Base-by-base conservation (phyloP, 2,329 filamentous ascomycete genomes). In the Clonostachys byssicola region DNA sequence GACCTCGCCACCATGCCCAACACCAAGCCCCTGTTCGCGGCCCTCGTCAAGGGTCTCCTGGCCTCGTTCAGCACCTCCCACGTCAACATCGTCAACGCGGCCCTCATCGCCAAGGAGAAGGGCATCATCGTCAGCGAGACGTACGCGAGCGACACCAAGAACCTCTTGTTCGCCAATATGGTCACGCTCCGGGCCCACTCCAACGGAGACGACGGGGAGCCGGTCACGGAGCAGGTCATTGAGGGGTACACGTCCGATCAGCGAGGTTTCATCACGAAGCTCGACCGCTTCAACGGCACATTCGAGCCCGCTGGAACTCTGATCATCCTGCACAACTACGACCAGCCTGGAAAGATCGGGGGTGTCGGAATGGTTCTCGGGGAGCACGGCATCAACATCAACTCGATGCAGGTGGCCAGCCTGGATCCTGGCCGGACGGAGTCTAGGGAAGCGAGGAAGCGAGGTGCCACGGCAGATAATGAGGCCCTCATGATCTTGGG, bases 401-500 rank as follows among this genome's bases (percentile, higher is more conserved):
- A 78, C 42, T 91, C 85, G 60, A 94, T 92, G 89, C 84, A 81
- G 59, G 88, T 92, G 3, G 78, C 77, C 4, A 71, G 73, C 14
- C 61, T 87, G 51, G 73, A 63, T 49, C 47, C 50, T 45, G 9
- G 23, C 23, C 23, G 23, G 9, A 9, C 23, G 10, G 23, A 30
- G 23, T 30, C 23, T 10, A 30, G 9, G 23, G 51, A 49, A 45
- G 34, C 45, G 44, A 47, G 53, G 42, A 47, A 43, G 35, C 49
- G 47, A n/a, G 51, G 58, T 50, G 53, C 55, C 45, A 55, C 60
- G 30, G 67, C 63, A 30, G 69, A 64, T 43, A 81, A 83, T 40
- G 89, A 92, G 66, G 88, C 89, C 10, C 66, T 92, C 54, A 92
- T 92, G 88, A 92, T 92, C 56, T 56, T 92, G 44, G 86, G 88